These are phyloP conservation scores for Fusarium secorum DNA, from an alignment of 2,329 filamentous ascomycete species.

Conservation along the genomic window DNA sequence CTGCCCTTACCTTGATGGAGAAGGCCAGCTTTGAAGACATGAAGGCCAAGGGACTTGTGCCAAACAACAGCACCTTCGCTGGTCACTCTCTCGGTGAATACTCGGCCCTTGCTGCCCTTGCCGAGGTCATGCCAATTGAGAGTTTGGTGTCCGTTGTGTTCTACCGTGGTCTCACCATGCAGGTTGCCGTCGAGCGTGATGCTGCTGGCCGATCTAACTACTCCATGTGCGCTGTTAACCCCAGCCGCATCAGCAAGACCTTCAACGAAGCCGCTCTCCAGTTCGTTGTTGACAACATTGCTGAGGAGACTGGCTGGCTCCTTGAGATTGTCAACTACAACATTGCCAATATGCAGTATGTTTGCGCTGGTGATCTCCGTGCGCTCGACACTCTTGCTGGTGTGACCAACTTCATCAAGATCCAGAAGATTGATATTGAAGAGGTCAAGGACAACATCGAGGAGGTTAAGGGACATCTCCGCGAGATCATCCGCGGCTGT, in stretches of 20 bases:
- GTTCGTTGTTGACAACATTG: slow-evolving; percentile 95
- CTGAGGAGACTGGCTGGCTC: slow-evolving; percentile 93
- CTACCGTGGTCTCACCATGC: slow-evolving; percentile 98
- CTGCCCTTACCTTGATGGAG: slow-evolving; percentile 97
- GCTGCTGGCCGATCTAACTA: slow-evolving; percentile 94
- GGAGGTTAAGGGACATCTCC: slow-evolving; percentile 87
- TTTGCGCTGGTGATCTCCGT: slow-evolving; percentile 74
- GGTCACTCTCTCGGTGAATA: slow-evolving; percentile 99
- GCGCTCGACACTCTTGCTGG: slow-evolving; percentile 77
- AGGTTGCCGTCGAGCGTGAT: slow-evolving; percentile 97
- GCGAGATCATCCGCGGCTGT: slow-evolving; percentile 89
- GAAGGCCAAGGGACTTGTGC: slow-evolving; percentile 94
- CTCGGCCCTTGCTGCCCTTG: slow-evolving; percentile 92
- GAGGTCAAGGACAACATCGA: slow-evolving; percentile 89
- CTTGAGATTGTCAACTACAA: slow-evolving; percentile 99
- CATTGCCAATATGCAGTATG: slow-evolving; percentile 79
- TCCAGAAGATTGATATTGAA: slow-evolving; percentile 97
- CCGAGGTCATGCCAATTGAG: slow-evolving; percentile 99
- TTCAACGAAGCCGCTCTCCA: slow-evolving; percentile 98
- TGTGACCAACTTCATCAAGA: slow-evolving; percentile 94
- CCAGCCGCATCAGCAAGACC: slow-evolving; percentile 95
- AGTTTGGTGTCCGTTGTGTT: slow-evolving; percentile 98
- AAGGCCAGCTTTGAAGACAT: slow-evolving; percentile 99
- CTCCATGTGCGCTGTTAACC: slow-evolving; percentile 99
- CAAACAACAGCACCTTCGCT: slow-evolving; percentile 95